A percentile compares a stretch with the other conserved stretches of the same genome.
Evolutionary conservation across 441 rosid species (phyloP).

Genomic region (Jatropha multifida): DNA sequence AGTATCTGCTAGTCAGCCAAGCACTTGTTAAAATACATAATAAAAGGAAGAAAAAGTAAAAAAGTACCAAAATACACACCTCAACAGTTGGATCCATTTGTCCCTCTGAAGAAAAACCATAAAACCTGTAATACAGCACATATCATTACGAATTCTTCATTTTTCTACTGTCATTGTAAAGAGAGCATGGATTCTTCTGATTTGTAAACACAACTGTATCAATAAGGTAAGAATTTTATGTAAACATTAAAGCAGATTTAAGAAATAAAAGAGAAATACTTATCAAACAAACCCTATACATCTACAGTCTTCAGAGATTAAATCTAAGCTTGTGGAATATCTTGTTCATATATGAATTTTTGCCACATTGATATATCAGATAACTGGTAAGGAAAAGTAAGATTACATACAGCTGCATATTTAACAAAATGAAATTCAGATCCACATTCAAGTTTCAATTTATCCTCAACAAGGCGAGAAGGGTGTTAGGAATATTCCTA

Average conservation of each 20-base stretch:
- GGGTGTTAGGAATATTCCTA: no score
- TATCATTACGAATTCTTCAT: slow-evolving; percentile 11
- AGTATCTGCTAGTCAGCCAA: slow-evolving; percentile 4
- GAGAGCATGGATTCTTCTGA: neutral
- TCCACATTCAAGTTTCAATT: neutral
- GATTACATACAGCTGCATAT: neutral
- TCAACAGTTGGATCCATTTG: slow-evolving; percentile 91
- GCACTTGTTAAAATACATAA: neutral
- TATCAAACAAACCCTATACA: neutral
- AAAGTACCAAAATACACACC: slow-evolving; percentile 35
- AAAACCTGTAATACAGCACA: slow-evolving; percentile 52
- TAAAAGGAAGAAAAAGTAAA: neutral
- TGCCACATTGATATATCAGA: neutral
- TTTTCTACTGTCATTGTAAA: slow-evolving; percentile 1
- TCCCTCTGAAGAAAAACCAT: slow-evolving; percentile 89
- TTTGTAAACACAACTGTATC: neutral
- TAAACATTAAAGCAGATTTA: neutral
- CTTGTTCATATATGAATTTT: neutral
- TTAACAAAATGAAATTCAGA: neutral
- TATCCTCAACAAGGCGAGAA: neutral
- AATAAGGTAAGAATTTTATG: neutral
- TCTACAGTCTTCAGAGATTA: neutral
- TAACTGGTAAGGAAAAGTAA: neutral
- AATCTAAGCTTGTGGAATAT: neutral
- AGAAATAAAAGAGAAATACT: neutral